phyloP scores from a whole-genome alignment of 805 yeast species.

The Danielia oregonensis region DNA sequence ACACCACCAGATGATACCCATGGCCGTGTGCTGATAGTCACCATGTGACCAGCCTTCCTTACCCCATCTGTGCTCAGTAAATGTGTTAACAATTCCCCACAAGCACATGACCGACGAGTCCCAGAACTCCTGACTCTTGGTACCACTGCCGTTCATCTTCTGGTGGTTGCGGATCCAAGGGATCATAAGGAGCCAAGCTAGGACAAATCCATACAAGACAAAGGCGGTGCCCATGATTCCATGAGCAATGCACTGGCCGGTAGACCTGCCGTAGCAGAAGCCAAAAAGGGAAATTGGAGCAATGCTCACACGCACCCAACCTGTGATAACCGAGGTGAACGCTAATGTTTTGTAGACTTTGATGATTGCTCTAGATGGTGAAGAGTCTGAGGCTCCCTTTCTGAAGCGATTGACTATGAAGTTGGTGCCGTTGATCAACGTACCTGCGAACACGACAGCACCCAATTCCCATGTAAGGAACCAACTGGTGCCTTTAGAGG shows the following conservation, averaged over 20 bases:
- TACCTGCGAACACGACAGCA: conserved; percentile 50
- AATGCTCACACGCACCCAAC: conserved; percentile 77
- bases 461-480: conserved; percentile 48
- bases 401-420: conserved; percentile 28
- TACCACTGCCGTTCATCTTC: conserved; percentile 14
- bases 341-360: conserved; percentile 43
- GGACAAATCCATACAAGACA: conserved; percentile 70
- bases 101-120: conserved; percentile 76
- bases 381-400: conserved; percentile 3
- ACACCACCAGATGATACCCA: conserved; percentile 97
- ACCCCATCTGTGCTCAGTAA: conserved; percentile 97
- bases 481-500: conserved; percentile 69
- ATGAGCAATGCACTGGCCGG: conserved; percentile 96
- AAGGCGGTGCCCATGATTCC: conserved; percentile 96
- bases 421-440: conserved; percentile 51
- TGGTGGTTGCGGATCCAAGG: conserved; percentile 67
- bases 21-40: conserved; percentile 90
- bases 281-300: conserved; percentile 85
- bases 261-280: conserved; percentile 76
- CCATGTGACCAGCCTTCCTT: conserved; percentile 84
- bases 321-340: conserved; percentile 46
- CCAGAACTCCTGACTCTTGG: conserved; percentile 73
- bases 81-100: conserved; percentile 94
- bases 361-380: conserved; percentile 9
- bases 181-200: conserved; percentile 60